These are phyloP conservation scores for Rasamsonia emersonii DNA, from an alignment of 2,329 filamentous ascomycete species.

Conservation along the genomic window DNA sequence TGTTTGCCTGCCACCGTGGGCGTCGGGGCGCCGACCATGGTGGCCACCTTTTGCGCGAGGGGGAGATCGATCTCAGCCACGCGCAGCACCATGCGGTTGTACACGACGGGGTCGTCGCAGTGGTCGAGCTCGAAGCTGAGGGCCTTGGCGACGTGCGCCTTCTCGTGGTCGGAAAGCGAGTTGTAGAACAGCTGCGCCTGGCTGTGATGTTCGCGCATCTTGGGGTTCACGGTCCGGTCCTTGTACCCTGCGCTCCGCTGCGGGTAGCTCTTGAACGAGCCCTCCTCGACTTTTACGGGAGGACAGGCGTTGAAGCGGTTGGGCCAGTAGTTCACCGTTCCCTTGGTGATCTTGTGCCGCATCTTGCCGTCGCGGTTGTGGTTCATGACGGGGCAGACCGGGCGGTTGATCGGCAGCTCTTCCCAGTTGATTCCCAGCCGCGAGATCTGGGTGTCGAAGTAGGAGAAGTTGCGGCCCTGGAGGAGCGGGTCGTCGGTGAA, in stretches of 20 bases:
- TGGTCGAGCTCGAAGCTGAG: constrained; percentile 68
- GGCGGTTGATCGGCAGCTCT: constrained; percentile 61
- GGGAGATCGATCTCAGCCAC: constrained; percentile 63
- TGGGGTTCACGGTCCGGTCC: constrained; percentile 54
- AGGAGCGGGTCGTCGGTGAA: constrained; percentile 67
- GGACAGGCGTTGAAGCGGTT: constrained; percentile 59
- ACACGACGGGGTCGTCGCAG: constrained; percentile 70
- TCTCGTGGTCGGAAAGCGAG: constrained; percentile 59
- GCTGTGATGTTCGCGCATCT: constrained; percentile 69
- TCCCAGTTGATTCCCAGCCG: constrained; percentile 61
- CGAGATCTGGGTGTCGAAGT: constrained; percentile 47
- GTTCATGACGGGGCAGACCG: constrained; percentile 62
- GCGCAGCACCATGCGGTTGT: constrained; percentile 59
- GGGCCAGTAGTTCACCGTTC: constrained; percentile 71
- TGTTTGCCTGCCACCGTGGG: constrained; percentile 42
- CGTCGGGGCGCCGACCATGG: constrained; percentile 57
- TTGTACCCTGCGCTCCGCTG: constrained; percentile 63
- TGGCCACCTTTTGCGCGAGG: constrained; percentile 60
- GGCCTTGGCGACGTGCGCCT: constrained; percentile 52
- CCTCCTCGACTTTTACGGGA: constrained; percentile 53
- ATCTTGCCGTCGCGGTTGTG: constrained; percentile 65
- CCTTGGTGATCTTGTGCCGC: constrained; percentile 64
- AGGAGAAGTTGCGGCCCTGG: constrained; percentile 63
- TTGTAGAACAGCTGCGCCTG: constrained; percentile 82
- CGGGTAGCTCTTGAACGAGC: constrained; percentile 61